phyloP scores from a whole-genome alignment of 2,329 filamentous ascomycete genomes.

The Aureobasidium sp. region DNA sequence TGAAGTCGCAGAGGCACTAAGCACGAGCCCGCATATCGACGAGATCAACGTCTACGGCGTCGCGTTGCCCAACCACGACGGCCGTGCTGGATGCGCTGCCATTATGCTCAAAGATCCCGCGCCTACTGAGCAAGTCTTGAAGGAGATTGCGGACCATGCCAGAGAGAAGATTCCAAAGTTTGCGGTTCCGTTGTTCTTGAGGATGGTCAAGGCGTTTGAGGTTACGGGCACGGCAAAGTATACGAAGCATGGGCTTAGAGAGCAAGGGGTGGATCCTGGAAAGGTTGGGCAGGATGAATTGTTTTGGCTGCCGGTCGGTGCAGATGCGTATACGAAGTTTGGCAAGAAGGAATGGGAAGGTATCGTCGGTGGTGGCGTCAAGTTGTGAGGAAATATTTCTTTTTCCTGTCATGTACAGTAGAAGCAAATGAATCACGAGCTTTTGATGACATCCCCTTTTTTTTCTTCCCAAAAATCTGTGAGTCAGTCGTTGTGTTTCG shows the following conservation, averaged over 20 bases:
- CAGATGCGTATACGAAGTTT: constrained; percentile 60
- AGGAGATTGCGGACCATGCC: constrained; percentile 56
- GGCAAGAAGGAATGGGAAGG: constrained; percentile 59
- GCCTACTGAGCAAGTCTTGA: constrained; percentile 37
- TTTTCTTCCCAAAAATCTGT: too few species aligned
- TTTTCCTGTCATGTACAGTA: background rate
- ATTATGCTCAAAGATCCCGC: constrained; percentile 43
- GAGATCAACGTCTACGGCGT: constrained; percentile 89
- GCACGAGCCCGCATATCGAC: constrained; percentile 56
- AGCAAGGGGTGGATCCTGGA: constrained; percentile 63
- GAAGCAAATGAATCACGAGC: too few species aligned
- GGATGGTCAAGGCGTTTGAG: constrained; percentile 55
- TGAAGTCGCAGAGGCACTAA: constrained; percentile 72
- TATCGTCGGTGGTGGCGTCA: constrained; percentile 61
- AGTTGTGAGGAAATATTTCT: constrained; percentile 44
- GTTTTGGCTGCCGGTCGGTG: constrained; percentile 60
- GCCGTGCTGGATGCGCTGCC: constrained; percentile 74
- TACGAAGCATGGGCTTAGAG: constrained; percentile 68
- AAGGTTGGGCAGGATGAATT: constrained; percentile 46
- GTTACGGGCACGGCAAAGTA: constrained; percentile 84
- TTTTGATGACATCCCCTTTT: too few species aligned
- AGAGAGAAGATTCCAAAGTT: constrained; percentile 58
- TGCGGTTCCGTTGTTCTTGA: constrained; percentile 70
- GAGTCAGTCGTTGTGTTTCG: too few species aligned
- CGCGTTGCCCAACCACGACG: constrained; percentile 70